phyloP scores from a whole-genome alignment of 1,284 basidiomycete genomes.

The Tetrapyrgos nigripes region DNA sequence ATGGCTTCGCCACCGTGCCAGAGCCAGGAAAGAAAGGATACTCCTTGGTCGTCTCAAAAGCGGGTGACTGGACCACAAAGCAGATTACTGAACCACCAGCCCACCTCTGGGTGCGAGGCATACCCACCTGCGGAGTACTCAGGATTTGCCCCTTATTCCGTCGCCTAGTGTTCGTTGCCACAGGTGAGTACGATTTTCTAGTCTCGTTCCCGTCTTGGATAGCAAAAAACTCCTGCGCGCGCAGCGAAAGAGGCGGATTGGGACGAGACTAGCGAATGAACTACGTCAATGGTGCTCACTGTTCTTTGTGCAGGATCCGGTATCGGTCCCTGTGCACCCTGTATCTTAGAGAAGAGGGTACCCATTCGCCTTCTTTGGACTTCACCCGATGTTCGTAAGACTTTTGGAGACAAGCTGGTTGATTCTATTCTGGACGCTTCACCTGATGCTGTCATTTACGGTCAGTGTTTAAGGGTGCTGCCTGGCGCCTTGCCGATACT shows the following conservation, averaged over 20 bases:
- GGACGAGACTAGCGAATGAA: no score
- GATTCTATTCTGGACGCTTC: slow-evolving; percentile 58
- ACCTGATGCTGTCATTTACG: slow-evolving; percentile 64
- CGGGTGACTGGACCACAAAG: slow-evolving; percentile 66
- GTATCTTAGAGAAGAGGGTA: slow-evolving; percentile 55
- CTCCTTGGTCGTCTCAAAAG: slow-evolving; percentile 61
- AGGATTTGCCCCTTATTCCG: slow-evolving; percentile 63
- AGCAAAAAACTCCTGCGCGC: no score
- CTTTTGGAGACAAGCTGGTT: slow-evolving; percentile 63
- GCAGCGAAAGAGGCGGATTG: no score
- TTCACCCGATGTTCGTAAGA: slow-evolving; percentile 62
- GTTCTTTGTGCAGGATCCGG: slow-evolving; percentile 44
- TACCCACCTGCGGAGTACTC: slow-evolving; percentile 65
- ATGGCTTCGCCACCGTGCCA: slow-evolving; percentile 62
- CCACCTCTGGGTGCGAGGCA: slow-evolving; percentile 63
- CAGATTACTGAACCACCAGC: slow-evolving; percentile 58
- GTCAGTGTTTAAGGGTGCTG: slow-evolving; percentile 33
- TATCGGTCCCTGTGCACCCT: slow-evolving; percentile 64
- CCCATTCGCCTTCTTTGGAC: slow-evolving; percentile 66
- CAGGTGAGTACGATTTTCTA: no score
- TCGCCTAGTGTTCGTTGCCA: slow-evolving; percentile 64
- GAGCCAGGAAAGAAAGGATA: slow-evolving; percentile 59
- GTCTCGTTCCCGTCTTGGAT: no score
- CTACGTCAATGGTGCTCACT: no score
- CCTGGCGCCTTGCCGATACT: background rate